Percentiles rank a stretch among this genome's conserved stretches.
These are phyloP conservation scores for Cercospora sp. DNA, from an alignment of 2,329 filamentous ascomycete genomes.

Conservation along the genomic window DNA sequence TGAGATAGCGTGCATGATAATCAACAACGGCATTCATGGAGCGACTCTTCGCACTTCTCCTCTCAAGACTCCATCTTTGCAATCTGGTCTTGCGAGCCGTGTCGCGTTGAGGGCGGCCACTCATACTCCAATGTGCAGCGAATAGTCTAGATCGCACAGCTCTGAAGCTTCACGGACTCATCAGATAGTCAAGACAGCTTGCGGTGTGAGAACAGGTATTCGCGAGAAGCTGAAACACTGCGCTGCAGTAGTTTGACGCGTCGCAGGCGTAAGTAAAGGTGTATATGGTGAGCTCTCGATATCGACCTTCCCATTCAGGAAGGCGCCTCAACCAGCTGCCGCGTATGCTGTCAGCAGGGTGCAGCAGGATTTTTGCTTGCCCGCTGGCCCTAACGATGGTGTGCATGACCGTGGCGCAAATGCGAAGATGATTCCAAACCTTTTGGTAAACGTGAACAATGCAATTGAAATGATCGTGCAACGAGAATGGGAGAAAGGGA, in stretches of 20 bases:
- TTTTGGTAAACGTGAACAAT: not conserved
- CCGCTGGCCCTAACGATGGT: not conserved
- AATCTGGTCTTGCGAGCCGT: not conserved
- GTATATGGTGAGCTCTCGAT: not conserved
- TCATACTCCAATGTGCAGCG: not conserved
- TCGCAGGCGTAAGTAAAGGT: not conserved
- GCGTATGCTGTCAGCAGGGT: not conserved
- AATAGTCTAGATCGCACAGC: not conserved
- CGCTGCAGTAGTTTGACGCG: not conserved
- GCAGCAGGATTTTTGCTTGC: not conserved
- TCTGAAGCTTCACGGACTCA: not conserved
- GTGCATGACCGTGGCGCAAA: not conserved
- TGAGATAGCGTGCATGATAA: not conserved
- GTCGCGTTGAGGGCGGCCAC: not conserved
- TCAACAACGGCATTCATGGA: not conserved
- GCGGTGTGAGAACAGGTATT: not conserved
- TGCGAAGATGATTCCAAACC: not conserved
- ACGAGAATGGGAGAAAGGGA: not conserved
- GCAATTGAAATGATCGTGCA: not conserved
- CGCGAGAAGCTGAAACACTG: not conserved
- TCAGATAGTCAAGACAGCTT: not conserved
- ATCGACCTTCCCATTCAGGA: constrained; percentile 1
- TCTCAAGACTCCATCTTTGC: not conserved
- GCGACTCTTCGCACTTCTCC: not conserved
- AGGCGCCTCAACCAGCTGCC: not conserved